Evolutionary conservation across 805 yeast species (phyloP).

Genomic region (Ogataea chonburiensis): DNA sequence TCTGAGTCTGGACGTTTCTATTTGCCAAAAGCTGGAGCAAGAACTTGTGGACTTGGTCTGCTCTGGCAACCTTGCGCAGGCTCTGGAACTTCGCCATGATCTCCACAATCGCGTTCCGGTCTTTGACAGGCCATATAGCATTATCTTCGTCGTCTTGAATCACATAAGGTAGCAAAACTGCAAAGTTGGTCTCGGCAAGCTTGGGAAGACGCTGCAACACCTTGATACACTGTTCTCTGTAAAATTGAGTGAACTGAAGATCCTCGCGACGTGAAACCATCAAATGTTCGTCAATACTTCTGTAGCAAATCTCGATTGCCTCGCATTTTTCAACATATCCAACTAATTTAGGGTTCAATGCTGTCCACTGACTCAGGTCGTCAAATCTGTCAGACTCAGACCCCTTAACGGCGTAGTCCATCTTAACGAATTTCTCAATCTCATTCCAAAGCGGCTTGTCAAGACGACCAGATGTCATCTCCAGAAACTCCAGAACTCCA

Average conservation of each 20-base stretch:
- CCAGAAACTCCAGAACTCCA: slow-evolving; percentile 63
- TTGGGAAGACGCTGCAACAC: slow-evolving; percentile 58
- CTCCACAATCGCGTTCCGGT: slow-evolving; percentile 56
- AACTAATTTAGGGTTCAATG: slow-evolving; percentile 45
- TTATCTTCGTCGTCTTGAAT: slow-evolving; percentile 38
- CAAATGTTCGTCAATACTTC: slow-evolving; percentile 36
- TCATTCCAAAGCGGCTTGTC: slow-evolving; percentile 56
- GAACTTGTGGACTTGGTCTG: slow-evolving; percentile 52
- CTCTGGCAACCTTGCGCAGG: slow-evolving; percentile 51
- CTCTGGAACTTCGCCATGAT: slow-evolving; percentile 64
- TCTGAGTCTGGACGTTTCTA: slow-evolving; percentile 62
- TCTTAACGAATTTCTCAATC: slow-evolving; percentile 36
- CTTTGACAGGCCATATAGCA: slow-evolving; percentile 39
- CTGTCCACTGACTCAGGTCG: slow-evolving; percentile 27
- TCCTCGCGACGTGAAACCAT: slow-evolving; percentile 38
- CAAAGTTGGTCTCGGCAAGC: slow-evolving; percentile 65
- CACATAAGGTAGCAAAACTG: slow-evolving; percentile 57
- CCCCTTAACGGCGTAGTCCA: slow-evolving; percentile 16
- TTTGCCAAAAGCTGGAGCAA: slow-evolving; percentile 59
- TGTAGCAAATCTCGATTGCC: slow-evolving; percentile 34
- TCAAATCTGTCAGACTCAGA: neutral
- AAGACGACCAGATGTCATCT: slow-evolving; percentile 42
- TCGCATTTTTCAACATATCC: slow-evolving; percentile 38
- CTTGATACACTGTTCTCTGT: slow-evolving; percentile 57
- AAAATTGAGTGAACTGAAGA: slow-evolving; percentile 40